A percentile compares a stretch with the other conserved stretches of the same genome.
These are phyloP conservation scores for Cladosporium sp. DNA, from an alignment of 2,329 filamentous ascomycete species.

Conservation along the genomic window DNA sequence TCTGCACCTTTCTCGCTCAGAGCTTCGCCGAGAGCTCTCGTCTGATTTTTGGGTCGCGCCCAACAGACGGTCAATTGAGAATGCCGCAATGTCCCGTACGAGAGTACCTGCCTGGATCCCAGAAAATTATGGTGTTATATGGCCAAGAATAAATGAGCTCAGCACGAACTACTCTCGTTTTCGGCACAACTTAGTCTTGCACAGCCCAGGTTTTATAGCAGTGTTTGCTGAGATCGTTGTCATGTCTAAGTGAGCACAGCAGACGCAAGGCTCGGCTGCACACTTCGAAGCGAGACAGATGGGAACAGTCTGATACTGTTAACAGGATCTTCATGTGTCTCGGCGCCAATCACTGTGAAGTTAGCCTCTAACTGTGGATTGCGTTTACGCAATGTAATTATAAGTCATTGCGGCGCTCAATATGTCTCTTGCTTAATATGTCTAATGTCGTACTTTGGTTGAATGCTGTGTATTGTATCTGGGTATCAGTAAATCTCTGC, in stretches of 20 bases:
- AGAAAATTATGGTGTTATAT: neutral
- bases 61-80: neutral
- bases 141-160: neutral
- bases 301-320: neutral
- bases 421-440: neutral
- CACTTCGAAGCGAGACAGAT: neutral
- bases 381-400: neutral
- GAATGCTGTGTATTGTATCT: neutral
- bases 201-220: neutral
- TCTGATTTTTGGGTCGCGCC: neutral
- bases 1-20: conserved; percentile 2
- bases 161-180: neutral
- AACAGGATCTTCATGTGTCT: neutral
- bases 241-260: neutral
- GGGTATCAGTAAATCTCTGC: neutral
- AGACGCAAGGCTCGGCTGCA: neutral
- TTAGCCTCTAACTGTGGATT: neutral
- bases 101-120: neutral
- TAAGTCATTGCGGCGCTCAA: neutral
- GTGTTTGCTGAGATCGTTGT: neutral
- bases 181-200: neutral
- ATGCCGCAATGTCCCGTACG: neutral
- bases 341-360: neutral
- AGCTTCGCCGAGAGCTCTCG: neutral
- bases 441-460: neutral